Evolutionary conservation across 306 rosid species (phyloP).

Genomic region (Cucumis sativus): DNA sequence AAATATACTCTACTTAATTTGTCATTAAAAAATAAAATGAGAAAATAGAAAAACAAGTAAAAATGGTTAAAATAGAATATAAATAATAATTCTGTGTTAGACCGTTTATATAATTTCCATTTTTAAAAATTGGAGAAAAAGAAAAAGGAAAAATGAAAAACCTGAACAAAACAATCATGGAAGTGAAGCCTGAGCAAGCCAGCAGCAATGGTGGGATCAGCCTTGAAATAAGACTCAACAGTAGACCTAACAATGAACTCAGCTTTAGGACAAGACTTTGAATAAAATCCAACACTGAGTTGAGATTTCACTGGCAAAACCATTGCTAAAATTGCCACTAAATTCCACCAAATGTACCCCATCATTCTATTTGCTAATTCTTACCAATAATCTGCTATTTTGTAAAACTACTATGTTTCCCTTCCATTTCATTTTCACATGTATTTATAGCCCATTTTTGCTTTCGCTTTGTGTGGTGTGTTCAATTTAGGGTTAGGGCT

Average conservation of each 20-base stretch:
- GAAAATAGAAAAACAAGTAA: no score
- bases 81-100: no score
- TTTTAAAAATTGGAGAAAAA: no score
- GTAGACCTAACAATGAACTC: conserved; percentile 51
- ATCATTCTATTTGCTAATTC: background rate
- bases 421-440: background rate
- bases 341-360: conserved; percentile 10
- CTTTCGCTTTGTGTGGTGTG: background rate
- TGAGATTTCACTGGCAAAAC: conserved; percentile 27
- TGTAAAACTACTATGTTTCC: background rate
- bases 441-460: background rate
- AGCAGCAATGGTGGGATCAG: conserved; percentile 45
- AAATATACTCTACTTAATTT: no score
- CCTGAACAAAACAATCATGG: conserved; percentile 47
- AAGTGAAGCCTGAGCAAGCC: conserved; percentile 65
- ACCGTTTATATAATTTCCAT: no score
- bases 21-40: no score
- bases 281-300: conserved; percentile 45
- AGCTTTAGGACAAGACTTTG: conserved; percentile 48
- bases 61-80: no score
- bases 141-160: background rate
- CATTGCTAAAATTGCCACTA: conserved; percentile 24
- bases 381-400: background rate
- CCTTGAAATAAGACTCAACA: conserved; percentile 36
- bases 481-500: background rate